Percentiles rank a stretch among this genome's conserved stretches.
Conservation (phyloP, 1,284 basidiomycete species). For the Caloboletus inedulis region DNA sequence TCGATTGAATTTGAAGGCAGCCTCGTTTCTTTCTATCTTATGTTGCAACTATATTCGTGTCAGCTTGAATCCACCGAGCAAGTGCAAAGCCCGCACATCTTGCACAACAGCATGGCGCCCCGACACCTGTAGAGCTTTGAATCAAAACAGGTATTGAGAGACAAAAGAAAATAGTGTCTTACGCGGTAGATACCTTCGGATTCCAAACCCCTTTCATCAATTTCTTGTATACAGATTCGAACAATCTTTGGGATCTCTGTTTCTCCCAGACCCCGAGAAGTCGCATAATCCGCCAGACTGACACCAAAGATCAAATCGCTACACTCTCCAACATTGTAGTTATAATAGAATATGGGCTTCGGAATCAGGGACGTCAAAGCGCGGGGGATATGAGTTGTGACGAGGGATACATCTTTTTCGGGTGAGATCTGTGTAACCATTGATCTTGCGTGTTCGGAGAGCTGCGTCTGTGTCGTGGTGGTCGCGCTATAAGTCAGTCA, state of each 20-base stretch:
- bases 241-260: constrained; percentile 83
- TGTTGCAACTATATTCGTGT: constrained; percentile 64
- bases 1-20: constrained; percentile 75
- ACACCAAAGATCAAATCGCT: constrained; percentile 91
- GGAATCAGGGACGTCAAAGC: constrained; percentile 62
- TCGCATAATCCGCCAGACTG: constrained; percentile 89
- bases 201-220: constrained; percentile 78
- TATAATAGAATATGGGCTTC: constrained; percentile 68
- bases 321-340: constrained; percentile 86
- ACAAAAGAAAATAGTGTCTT: constrained; percentile 22
- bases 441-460: constrained; percentile 54
- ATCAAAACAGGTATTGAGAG: constrained; percentile 3
- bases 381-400: constrained; percentile 55
- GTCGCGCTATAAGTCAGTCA: constrained; percentile 52
- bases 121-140: constrained; percentile 55
- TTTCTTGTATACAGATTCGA: constrained; percentile 78
- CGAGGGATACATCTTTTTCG: constrained; percentile 60
- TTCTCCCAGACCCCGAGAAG: constrained; percentile 71
- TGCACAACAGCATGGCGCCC: constrained; percentile 85
- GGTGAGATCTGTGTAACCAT: constrained; percentile 67
- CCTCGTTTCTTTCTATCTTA: constrained; percentile 87
- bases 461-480: constrained; percentile 62
- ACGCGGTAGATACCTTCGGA: constrained; percentile 86
- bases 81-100: constrained; percentile 46
- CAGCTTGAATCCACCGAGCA: constrained; percentile 4